Conservation (phyloP, 169 alveolate species). For the Amoebophrya sp. region DNA sequence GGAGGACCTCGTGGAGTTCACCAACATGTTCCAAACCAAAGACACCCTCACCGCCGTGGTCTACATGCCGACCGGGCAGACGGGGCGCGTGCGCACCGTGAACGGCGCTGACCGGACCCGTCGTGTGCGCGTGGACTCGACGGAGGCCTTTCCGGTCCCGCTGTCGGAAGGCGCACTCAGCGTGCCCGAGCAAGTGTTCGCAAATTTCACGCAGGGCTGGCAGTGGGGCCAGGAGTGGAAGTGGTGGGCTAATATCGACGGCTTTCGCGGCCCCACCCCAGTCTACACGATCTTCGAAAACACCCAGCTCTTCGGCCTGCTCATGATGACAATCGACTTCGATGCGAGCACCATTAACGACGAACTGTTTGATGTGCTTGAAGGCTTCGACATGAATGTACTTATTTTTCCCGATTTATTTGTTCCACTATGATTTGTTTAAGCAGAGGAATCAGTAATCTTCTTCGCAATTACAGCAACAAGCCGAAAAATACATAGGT, state of each 20-base stretch:
- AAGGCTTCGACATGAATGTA: neutral
- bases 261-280: neutral
- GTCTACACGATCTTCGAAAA: neutral
- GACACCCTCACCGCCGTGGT: neutral
- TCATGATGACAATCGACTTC: neutral
- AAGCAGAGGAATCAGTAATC: too few species aligned
- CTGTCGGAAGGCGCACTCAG: neutral
- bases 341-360: neutral
- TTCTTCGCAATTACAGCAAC: too few species aligned
- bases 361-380: neutral
- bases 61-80: neutral
- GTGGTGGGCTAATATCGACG: conserved; percentile 3
- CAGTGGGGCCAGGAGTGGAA: conserved; percentile 14
- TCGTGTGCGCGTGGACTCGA: neutral
- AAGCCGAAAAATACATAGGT: too few species aligned
- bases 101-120: neutral
- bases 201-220: neutral
- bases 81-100: neutral
- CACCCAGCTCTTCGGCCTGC: neutral
- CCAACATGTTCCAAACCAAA: neutral
- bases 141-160: too few species aligned
- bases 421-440: too few species aligned
- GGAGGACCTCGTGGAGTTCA: neutral
- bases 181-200: neutral
- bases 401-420: too few species aligned